Conservation (phyloP, 179 eudicot species). For the Gypsophila paniculata region DNA sequence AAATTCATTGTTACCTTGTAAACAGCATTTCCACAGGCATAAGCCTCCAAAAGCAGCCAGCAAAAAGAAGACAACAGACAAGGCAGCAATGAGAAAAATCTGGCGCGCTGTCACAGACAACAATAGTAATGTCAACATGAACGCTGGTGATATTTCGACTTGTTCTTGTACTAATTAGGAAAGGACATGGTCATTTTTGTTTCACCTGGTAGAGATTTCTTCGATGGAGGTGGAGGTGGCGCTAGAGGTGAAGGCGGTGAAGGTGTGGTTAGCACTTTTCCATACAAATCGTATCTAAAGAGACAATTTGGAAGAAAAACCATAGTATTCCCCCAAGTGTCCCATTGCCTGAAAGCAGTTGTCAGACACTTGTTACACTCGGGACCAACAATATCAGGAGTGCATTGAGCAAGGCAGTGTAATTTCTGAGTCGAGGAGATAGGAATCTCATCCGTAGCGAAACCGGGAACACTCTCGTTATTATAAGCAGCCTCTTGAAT, state of each 20-base stretch:
- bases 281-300: slow-evolving; percentile 9
- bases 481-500: slow-evolving; percentile 12
- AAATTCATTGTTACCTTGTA: neutral
- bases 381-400: slow-evolving; percentile 2
- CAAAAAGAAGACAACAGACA: neutral
- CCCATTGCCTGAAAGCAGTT: neutral
- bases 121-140: neutral
- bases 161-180: neutral
- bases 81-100: neutral
- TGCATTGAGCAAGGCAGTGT: slow-evolving; percentile 13
- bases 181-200: neutral
- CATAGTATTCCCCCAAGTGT: slow-evolving; percentile 10
- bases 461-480: neutral
- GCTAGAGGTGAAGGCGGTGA: neutral
- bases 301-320: slow-evolving; percentile 18
- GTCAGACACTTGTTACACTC: slow-evolving; percentile 2
- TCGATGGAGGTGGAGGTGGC: neutral
- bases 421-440: slow-evolving; percentile 7
- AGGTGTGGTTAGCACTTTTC: neutral
- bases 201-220: neutral
- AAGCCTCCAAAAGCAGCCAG: slow-evolving; percentile 16
- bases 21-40: slow-evolving; percentile 6
- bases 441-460: neutral
- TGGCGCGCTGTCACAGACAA: neutral
- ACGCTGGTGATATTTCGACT: neutral